Conservation (phyloP, 1,284 basidiomycete genomes). For the Naganishia liquefaciens region DNA sequence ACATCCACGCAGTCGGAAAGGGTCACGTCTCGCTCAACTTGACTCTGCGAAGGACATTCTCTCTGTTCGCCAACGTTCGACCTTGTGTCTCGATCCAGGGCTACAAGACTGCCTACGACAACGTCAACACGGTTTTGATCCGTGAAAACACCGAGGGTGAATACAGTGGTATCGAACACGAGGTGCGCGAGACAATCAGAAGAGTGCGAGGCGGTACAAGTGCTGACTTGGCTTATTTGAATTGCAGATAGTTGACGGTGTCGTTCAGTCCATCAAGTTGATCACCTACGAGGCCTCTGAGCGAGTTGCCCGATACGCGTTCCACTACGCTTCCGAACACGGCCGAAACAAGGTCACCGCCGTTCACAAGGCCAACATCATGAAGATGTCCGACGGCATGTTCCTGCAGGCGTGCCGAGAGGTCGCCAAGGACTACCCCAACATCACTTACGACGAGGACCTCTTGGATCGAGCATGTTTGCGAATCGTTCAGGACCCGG, state of each 20-base stretch:
- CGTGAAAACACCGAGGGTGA: constrained; percentile 99
- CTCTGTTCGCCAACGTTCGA: constrained; percentile 96
- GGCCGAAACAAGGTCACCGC: constrained; percentile 93
- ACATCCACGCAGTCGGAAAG: constrained; percentile 77
- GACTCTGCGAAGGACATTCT: constrained; percentile 94
- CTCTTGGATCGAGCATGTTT: constrained; percentile 95
- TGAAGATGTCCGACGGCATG: constrained; percentile 99
- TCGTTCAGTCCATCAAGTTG: constrained; percentile 99
- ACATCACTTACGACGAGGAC: constrained; percentile 93
- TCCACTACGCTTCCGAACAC: constrained; percentile 89
- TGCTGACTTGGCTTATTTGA: not conserved
- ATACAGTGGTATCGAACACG: constrained; percentile 99
- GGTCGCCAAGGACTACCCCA: constrained; percentile 94
- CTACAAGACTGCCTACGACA: constrained; percentile 97
- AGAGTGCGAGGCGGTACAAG: not conserved
- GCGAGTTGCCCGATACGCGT: constrained; percentile 97
- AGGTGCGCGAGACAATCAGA: constrained; percentile 54
- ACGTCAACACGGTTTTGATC: constrained; percentile 97
- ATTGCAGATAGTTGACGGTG: constrained; percentile 77
- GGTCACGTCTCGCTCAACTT: constrained; percentile 98
- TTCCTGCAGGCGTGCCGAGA: constrained; percentile 97
- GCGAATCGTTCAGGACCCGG: constrained; percentile 88
- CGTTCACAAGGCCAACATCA: constrained; percentile 99
- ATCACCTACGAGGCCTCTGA: constrained; percentile 99
- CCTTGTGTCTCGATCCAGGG: constrained; percentile 95